Conservation (phyloP, 148 eudicot species). For the Rhododendron williamsianum region DNA sequence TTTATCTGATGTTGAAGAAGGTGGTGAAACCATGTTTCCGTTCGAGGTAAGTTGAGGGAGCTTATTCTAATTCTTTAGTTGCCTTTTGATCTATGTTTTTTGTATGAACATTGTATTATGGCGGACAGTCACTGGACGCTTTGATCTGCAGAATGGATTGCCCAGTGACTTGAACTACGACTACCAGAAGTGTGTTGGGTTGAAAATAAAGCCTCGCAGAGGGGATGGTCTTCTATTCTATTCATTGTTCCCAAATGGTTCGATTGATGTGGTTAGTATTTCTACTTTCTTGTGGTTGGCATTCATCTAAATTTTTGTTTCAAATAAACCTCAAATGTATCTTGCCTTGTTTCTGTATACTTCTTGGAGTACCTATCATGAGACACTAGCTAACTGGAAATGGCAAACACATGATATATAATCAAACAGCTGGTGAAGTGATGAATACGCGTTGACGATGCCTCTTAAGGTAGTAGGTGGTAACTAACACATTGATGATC, state of each 20-base stretch:
- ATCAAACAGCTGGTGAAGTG: background rate
- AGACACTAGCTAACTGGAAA: background rate
- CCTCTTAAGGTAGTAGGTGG: background rate
- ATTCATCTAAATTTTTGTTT: constrained; percentile 6
- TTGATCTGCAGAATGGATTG: constrained; percentile 49
- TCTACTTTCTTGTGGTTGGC: background rate
- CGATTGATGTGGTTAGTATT: constrained; percentile 75
- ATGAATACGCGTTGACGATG: background rate
- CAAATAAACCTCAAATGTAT: background rate
- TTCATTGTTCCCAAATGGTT: constrained; percentile 72
- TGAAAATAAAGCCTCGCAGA: constrained; percentile 73
- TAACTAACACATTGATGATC: background rate
- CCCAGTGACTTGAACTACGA: constrained; percentile 55
- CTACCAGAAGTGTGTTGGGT: constrained; percentile 62
- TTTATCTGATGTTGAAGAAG: constrained; percentile 87
- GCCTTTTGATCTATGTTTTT: background rate
- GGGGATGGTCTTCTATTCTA: constrained; percentile 88
- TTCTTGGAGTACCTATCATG: background rate
- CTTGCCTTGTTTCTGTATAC: background rate
- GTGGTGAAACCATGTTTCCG: constrained; percentile 96
- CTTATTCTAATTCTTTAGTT: background rate
- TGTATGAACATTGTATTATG: background rate
- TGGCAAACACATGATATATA: background rate
- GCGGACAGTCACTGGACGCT: background rate
- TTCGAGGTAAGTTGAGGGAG: constrained; percentile 49